Evolutionary conservation across 176 grass and related monocot genomes (phyloP), one percentile per base, ranked within the genome.

Genomic region (Cenchrus purpureus): DNA sequence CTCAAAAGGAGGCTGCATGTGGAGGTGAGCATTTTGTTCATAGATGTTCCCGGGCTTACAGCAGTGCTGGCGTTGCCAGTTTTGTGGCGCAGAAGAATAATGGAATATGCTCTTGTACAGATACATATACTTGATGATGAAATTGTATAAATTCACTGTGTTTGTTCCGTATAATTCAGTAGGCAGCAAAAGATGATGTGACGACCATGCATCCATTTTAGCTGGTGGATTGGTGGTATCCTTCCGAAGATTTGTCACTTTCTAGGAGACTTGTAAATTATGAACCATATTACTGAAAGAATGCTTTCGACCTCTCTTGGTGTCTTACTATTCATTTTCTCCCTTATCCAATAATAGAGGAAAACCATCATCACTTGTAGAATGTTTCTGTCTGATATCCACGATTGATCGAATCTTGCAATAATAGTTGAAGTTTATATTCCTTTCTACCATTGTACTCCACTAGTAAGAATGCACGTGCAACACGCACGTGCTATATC

Each of bases 41-140:
- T 78, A 85, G 69, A 55, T 81, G 50, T 88, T 87, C 68, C 68
- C 62, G 55, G 32, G 69, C 34, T 84, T 86, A 85, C 77, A 87
- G 71, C 77, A 84, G 85, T 82, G 56, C 72, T 66, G 81, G 74
- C 56, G 63, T 61, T 65, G 74, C 76, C 85, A 78, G 84, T 94
- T 92, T 59, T 74, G 79, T 89, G 88, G 84, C 81, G 71, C 42
- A 34, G 87, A 69, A 88, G 62, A 91, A 90, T 94, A 92, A 97
- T 55, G 71, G 85, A 84, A 90, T 93, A 81, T 84, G 69, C 80
- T 88, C 71, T 55, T 94, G 94, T 94, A 97, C 89, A 97, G 85
- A 84, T 88, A 92, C 64, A 94, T 86, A 83, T 85, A 78, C 31
- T 83, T 50, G 19, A 79, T 40, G 43, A 64, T 80, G 59, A 73